These are phyloP conservation scores for Lipomyces yarrowii DNA, from an alignment of 1,139 yeast genomes.

Conservation along the genomic window DNA sequence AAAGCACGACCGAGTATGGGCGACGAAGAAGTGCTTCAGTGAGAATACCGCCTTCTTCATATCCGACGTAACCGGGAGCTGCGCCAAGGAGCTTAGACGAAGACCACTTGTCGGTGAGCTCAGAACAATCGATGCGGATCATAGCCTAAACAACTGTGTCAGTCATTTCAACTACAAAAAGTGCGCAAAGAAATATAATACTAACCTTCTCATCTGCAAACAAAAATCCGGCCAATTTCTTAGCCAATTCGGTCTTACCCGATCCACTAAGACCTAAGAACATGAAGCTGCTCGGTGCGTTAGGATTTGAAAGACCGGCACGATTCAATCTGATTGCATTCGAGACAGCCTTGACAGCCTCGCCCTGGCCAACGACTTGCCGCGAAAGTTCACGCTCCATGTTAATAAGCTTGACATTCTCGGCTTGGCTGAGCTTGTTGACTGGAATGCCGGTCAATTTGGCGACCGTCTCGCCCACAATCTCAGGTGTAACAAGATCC, in stretches of 20 bases:
- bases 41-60: conserved; percentile 95
- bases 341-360: conserved; percentile 94
- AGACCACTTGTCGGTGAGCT: conserved; percentile 91
- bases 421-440: conserved; percentile 92
- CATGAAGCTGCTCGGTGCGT: conserved; percentile 93
- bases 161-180: not conserved
- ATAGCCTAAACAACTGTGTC: conserved; percentile 54
- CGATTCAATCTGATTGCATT: conserved; percentile 91
- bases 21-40: conserved; percentile 89
- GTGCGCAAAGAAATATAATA: not conserved
- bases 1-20: conserved; percentile 91
- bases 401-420: conserved; percentile 85
- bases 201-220: conserved; percentile 79
- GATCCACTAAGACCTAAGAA: conserved; percentile 96
- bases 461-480: conserved; percentile 96
- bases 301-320: conserved; percentile 95
- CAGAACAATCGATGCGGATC: conserved; percentile 97
- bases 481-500: conserved; percentile 90
- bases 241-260: conserved; percentile 97
- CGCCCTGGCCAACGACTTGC: conserved; percentile 93
- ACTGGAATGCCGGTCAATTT: conserved; percentile 98
- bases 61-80: conserved; percentile 98
- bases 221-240: conserved; percentile 91
- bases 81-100: conserved; percentile 95
- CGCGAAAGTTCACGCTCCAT: conserved; percentile 87